Evolutionary conservation across 768 basidiomycete species (phyloP), one percentile per base, ranked within the genome.

Genomic region (Leccinum longicurvipes): DNA sequence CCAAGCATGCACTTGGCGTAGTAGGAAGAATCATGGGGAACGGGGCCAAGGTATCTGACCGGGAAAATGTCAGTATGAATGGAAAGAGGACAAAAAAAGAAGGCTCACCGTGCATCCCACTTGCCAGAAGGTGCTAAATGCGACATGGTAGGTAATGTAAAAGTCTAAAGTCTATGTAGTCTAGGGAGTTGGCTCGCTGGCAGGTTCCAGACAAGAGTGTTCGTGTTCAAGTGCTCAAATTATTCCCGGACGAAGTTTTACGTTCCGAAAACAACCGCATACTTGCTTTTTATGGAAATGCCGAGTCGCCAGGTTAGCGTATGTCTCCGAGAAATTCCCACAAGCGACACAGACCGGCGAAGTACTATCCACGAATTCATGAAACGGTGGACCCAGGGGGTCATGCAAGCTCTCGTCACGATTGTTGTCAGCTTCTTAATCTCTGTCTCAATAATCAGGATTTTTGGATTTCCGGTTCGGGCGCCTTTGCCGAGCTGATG

Each of bases 81-180:
- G 14, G n/a, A 21, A 53, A 23, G 21, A 45, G 10, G 28, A 0
- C 14, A 0, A n/a, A 2, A 8, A 14, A 42, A 23, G 2, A 10
- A 41, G 8, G 15, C 27, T 4, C 24, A 56, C 59, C 59, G 53
- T 47, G 59, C 59, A 28, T 60, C 59, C 59, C 59, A 60, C 59
- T 60, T 60, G 10, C 59, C 59, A 5, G 59, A 60, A 6, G 59
- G 53, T 61, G 59, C 53, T n/a, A 60, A 44, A 41, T 60, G 59
- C 23, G 59, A 50, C 59, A 60, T 60, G 36, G 31, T 45, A 12
- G 25, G 10, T 55, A 42, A 32, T 21, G 5, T 41, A 15, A n/a
- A 42, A 12, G 42, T 59, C 49, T 19, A 55, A 32, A 6, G 36
- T 54, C 45, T 39, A 57, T 9, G 32, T 49, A 45, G 31, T 56